phyloP scores from a whole-genome alignment of 169 alveolate species.

The Neospora caninum region DNA sequence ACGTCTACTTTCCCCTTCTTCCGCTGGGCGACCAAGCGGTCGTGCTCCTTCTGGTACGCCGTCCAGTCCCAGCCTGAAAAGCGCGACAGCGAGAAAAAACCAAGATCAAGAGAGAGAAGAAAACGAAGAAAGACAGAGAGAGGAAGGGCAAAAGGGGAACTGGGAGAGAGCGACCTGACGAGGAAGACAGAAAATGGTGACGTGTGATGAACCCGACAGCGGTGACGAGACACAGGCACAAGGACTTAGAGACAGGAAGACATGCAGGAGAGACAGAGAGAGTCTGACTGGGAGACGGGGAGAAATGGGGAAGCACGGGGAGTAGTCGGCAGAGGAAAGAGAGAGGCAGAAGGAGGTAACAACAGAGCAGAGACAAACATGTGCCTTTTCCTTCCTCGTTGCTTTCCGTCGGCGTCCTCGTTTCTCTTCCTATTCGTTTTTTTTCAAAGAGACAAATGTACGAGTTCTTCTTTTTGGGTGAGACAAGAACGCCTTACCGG shows the following conservation, averaged over 20 bases:
- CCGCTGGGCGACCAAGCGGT: slow-evolving; percentile 56
- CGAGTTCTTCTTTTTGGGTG: no score
- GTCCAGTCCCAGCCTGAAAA: slow-evolving; percentile 65
- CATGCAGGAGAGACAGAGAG: no score
- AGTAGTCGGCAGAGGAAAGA: not conserved
- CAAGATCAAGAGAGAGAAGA: not conserved
- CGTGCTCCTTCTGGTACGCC: slow-evolving; percentile 63
- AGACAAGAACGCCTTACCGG: slow-evolving; percentile 45
- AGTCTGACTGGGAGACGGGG: no score
- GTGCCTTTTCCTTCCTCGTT: no score
- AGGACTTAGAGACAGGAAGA: no score
- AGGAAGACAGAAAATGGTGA: no score
- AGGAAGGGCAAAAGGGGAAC: not conserved
- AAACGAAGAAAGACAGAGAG: not conserved
- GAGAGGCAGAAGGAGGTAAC: no score
- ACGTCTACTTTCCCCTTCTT: slow-evolving; percentile 44
- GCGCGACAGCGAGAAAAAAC: not conserved
- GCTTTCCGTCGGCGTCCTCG: no score
- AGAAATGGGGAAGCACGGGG: not conserved
- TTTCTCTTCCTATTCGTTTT: no score
- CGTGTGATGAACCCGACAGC: no score
- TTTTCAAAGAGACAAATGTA: no score
- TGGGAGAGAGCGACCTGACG: not conserved
- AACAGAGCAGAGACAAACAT: not conserved
- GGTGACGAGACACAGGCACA: no score